These are phyloP conservation scores for Cubamyces lactineus DNA, from an alignment of 768 basidiomycete species.

Conservation along the genomic window DNA sequence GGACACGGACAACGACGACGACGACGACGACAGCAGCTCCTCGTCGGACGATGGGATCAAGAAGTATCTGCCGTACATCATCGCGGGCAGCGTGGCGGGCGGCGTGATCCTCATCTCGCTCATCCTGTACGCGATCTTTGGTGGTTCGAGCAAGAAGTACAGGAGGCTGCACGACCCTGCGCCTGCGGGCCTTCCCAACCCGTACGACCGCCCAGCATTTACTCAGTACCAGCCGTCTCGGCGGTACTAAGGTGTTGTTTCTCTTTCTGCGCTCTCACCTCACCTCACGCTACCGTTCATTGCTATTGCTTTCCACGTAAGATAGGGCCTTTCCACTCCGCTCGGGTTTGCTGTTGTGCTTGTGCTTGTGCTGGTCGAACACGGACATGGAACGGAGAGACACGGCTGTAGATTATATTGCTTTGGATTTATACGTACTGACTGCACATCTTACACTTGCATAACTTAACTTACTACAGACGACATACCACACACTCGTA, in stretches of 20 bases:
- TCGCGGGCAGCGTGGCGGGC: conserved; percentile 32
- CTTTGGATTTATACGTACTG: neutral
- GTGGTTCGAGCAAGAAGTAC: conserved; percentile 28
- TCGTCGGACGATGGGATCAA: conserved; percentile 28
- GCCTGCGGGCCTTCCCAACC: conserved; percentile 28
- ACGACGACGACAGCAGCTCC: conserved; percentile 21
- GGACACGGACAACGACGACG: conserved; percentile 24
- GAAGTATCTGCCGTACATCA: conserved; percentile 35
- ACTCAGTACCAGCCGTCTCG: conserved; percentile 28
- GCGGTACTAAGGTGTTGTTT: conserved; percentile 19
- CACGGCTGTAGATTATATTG: no score
- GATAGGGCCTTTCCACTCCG: no score
- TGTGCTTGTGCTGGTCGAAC: neutral
- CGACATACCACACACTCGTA: neutral
- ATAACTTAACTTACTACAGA: conserved; percentile 3
- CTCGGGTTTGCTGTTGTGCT: neutral
- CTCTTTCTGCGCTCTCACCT: neutral
- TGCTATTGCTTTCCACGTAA: neutral
- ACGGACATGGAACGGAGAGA: no score
- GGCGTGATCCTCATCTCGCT: conserved; percentile 27
- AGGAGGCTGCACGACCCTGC: conserved; percentile 34
- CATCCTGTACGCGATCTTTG: conserved; percentile 25
- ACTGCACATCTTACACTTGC: neutral
- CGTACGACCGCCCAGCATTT: conserved; percentile 25
- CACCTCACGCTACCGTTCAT: neutral